A percentile compares a stretch with the other conserved stretches of the same genome.
phyloP scores from a whole-genome alignment of 768 basidiomycete genomes.

The Asterophora lycoperdoides region DNA sequence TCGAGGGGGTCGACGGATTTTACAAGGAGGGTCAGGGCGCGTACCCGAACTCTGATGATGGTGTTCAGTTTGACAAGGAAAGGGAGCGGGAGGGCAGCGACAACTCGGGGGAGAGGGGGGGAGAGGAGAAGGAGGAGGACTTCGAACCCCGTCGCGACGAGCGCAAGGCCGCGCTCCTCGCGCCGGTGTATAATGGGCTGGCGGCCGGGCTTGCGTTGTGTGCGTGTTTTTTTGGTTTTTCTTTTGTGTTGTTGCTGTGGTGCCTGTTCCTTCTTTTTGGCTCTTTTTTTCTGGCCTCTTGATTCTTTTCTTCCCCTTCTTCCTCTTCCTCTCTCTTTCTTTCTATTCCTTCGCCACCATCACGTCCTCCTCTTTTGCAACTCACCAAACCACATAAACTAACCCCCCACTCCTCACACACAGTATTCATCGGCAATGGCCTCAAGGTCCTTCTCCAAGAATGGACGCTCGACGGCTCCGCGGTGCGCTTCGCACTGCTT shows the following conservation, averaged over 20 bases:
- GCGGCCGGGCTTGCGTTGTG: constrained; percentile 55
- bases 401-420: too few relatives aligned
- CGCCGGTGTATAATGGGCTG: constrained; percentile 65
- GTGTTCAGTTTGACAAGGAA: constrained; percentile 3
- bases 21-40: too few relatives aligned
- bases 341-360: too few relatives aligned
- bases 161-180: constrained; percentile 43
- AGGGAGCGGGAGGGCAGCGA: too few relatives aligned
- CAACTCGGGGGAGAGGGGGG: constrained; percentile 8
- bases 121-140: constrained; percentile 26
- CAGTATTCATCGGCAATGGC: constrained; percentile 65
- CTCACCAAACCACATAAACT: too few relatives aligned
- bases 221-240: constrained; percentile 28
- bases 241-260: too few relatives aligned
- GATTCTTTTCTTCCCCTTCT: too few relatives aligned
- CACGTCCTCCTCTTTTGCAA: too few relatives aligned
- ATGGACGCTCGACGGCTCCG: constrained; percentile 56
- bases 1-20: too few relatives aligned
- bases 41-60: constrained; percentile 5
- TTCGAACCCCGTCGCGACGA: constrained; percentile 10
- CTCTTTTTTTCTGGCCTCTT: too few relatives aligned
- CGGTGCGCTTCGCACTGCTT: constrained; percentile 59
- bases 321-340: too few relatives aligned
- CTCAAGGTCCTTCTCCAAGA: constrained; percentile 63
- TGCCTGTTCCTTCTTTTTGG: too few relatives aligned